Percentiles rank a stretch among this genome's conserved stretches.
Conservation (phyloP, 495 filamentous ascomycete species). For the Neurospora pannonica region DNA sequence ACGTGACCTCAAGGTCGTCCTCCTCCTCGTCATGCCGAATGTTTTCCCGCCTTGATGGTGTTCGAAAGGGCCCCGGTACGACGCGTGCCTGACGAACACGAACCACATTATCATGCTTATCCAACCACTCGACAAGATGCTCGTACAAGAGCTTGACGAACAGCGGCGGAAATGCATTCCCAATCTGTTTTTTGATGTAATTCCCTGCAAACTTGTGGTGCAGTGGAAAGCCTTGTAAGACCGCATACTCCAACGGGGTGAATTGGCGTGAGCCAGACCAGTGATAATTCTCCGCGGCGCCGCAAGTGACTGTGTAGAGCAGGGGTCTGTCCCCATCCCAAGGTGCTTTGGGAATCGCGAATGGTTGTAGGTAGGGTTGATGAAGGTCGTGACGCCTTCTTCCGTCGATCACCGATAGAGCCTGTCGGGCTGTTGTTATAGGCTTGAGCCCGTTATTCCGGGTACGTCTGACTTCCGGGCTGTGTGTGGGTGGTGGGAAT, state of each 20-base stretch:
- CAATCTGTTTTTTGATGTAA: conserved; percentile 60
- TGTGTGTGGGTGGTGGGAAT: conserved; percentile 62
- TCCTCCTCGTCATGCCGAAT: background rate
- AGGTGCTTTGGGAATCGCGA: conserved; percentile 15
- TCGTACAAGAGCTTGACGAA: conserved; percentile 51
- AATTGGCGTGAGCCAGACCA: conserved; percentile 57
- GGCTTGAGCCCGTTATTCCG: conserved; percentile 29
- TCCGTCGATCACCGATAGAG: conserved; percentile 27
- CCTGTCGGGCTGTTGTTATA: conserved; percentile 19
- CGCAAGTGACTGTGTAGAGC: conserved; percentile 57
- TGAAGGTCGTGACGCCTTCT: conserved; percentile 20
- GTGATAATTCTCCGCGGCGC: conserved; percentile 61
- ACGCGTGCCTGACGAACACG: background rate
- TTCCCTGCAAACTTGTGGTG: conserved; percentile 48
- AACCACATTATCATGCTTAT: conserved; percentile 41
- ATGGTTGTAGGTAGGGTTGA: conserved; percentile 12
- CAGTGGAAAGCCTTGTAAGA: conserved; percentile 65
- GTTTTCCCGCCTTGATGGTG: background rate
- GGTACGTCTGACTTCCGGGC: background rate
- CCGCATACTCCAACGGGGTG: conserved; percentile 64
- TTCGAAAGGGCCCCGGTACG: background rate
- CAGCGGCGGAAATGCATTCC: conserved; percentile 73
- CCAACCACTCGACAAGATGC: conserved; percentile 47
- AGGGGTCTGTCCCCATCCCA: conserved; percentile 34
- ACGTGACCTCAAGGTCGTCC: background rate